Conservation (phyloP, 2,329 filamentous ascomycete species). For the Pseudocercospora cruenta region DNA sequence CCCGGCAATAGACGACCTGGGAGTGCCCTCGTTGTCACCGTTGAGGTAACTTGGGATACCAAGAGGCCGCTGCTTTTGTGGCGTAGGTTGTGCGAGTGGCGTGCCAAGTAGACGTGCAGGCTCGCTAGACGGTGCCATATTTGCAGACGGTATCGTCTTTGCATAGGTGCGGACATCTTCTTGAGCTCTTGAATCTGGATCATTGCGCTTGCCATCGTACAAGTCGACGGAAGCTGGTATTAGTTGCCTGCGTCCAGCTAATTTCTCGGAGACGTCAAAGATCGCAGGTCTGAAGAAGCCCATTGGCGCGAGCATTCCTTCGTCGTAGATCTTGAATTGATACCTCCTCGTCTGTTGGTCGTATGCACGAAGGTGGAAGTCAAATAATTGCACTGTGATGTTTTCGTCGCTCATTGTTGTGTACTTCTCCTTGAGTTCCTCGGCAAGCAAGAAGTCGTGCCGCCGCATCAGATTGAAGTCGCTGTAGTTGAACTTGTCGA, state of each 20-base stretch:
- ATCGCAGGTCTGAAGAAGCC: constrained; percentile 89
- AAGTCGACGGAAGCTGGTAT: constrained; percentile 89
- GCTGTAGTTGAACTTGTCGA: constrained; percentile 91
- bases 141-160: constrained; percentile 43
- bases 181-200: constrained; percentile 85
- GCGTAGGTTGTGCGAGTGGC: constrained; percentile 30
- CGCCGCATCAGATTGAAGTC: constrained; percentile 89
- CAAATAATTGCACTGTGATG: constrained; percentile 82
- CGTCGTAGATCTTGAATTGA: constrained; percentile 95
- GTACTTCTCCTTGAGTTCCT: constrained; percentile 92
- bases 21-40: constrained; percentile 71
- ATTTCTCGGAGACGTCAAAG: constrained; percentile 81
- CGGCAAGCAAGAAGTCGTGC: constrained; percentile 90
- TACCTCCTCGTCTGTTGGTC: constrained; percentile 92
- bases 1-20: constrained; percentile 81
- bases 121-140: constrained; percentile 44
- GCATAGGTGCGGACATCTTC: constrained; percentile 63
- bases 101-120: constrained; percentile 50
- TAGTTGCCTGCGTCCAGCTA: constrained; percentile 76
- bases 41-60: constrained; percentile 72
- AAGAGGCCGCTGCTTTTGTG: constrained; percentile 48
- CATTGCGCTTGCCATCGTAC: constrained; percentile 90
- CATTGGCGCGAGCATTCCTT: constrained; percentile 91
- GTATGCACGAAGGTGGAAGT: constrained; percentile 87
- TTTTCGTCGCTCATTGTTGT: constrained; percentile 90